Percentiles rank a stretch among this genome's conserved stretches.
Evolutionary conservation across 2,329 filamentous ascomycete genomes (phyloP).

Genomic region (Aspergillus sergii): DNA sequence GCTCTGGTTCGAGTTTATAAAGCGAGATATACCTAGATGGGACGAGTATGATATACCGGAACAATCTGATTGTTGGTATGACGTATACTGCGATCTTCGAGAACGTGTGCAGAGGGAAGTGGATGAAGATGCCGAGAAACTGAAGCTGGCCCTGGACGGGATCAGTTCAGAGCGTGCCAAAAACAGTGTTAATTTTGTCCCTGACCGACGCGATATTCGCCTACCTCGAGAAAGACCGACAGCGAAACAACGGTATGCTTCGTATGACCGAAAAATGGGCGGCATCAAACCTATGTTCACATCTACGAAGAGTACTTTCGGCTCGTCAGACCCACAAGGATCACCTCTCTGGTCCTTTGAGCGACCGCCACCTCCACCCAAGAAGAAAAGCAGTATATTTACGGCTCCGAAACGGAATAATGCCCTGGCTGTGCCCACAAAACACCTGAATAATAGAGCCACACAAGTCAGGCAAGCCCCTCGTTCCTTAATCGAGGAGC

Average conservation of each 20-base stretch:
- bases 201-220: slow-evolving; percentile 35
- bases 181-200: slow-evolving; percentile 61
- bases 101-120: slow-evolving; percentile 61
- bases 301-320: slow-evolving; percentile 8
- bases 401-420: slow-evolving; percentile 39
- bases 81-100: slow-evolving; percentile 72
- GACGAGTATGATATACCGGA: slow-evolving; percentile 67
- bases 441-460: slow-evolving; percentile 43
- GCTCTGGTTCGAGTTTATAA: slow-evolving; percentile 79
- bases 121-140: slow-evolving; percentile 58
- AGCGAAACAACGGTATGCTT: slow-evolving; percentile 32
- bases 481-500: slow-evolving; percentile 45
- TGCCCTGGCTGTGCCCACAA: slow-evolving; percentile 42
- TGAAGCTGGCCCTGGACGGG: slow-evolving; percentile 60
- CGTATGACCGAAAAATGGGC: slow-evolving; percentile 36
- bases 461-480: slow-evolving; percentile 44
- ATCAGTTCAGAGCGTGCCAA: slow-evolving; percentile 61
- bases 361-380: slow-evolving; percentile 25
- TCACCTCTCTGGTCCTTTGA: slow-evolving; percentile 27
- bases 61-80: slow-evolving; percentile 72
- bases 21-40: slow-evolving; percentile 71
- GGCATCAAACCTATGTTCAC: slow-evolving; percentile 29
- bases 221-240: slow-evolving; percentile 36
- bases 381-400: slow-evolving; percentile 40
- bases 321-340: slow-evolving; percentile 18